These are phyloP conservation scores for Trametes hirsuta DNA, from an alignment of 1,284 basidiomycete genomes.

Conservation along the genomic window DNA sequence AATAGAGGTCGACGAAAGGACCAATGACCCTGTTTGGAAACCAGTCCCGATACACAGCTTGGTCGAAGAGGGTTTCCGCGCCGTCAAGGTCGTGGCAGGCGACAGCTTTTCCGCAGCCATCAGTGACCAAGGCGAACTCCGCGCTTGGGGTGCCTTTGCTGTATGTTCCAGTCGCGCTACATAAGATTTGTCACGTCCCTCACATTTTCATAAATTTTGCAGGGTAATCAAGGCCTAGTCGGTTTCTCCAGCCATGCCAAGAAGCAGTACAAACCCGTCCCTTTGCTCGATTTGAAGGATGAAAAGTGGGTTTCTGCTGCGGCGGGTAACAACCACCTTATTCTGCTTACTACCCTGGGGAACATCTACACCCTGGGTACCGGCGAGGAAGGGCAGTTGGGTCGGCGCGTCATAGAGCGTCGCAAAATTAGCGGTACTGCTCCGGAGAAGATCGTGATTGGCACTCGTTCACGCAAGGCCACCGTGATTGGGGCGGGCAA, in stretches of 20 bases:
- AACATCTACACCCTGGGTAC: constrained; percentile 87
- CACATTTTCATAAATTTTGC: constrained; percentile 13
- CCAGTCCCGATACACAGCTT: constrained; percentile 78
- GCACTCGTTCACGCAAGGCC: constrained; percentile 68
- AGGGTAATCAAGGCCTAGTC: constrained; percentile 82
- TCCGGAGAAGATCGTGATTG: constrained; percentile 82
- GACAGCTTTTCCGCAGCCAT: constrained; percentile 87
- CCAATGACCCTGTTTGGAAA: constrained; percentile 72
- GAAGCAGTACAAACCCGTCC: constrained; percentile 71
- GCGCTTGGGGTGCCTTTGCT: constrained; percentile 92
- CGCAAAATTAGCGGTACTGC: constrained; percentile 83
- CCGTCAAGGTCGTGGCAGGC: constrained; percentile 82
- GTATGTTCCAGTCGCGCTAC: constrained; percentile 50
- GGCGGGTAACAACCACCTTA: constrained; percentile 85
- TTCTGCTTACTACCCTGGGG: constrained; percentile 85
- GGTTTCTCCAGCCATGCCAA: constrained; percentile 77
- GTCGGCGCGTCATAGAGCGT: constrained; percentile 82
- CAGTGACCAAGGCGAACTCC: constrained; percentile 75
- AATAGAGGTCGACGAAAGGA: constrained; percentile 79
- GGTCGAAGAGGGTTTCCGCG: constrained; percentile 77
- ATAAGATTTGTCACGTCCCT: neutral
- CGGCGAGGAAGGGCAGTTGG: constrained; percentile 86
- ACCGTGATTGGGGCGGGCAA: constrained; percentile 79
- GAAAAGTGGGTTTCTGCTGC: constrained; percentile 81
- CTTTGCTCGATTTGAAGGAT: constrained; percentile 70